These are phyloP conservation scores for Brettanomyces sp. DNA, from an alignment of 805 yeast species.

Conservation along the genomic window DNA sequence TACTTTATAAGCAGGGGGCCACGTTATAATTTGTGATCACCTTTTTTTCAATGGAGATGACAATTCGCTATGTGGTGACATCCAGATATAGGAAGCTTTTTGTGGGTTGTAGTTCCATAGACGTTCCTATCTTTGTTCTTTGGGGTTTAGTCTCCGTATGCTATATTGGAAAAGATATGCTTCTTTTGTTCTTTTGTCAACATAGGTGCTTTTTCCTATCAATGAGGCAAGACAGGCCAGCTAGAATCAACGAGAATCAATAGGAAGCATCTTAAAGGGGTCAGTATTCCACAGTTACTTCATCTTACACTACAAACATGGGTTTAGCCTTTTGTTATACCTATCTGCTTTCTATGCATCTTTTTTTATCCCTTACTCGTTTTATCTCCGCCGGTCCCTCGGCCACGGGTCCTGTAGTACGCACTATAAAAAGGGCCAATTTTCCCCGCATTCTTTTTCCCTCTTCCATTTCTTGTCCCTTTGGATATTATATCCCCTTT, in stretches of 20 bases:
- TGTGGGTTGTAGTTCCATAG: neutral
- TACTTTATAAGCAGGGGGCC: conserved; percentile 5
- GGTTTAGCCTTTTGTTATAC: too few relatives aligned
- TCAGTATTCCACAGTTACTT: too few relatives aligned
- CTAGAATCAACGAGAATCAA: too few relatives aligned
- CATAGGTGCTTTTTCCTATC: too few relatives aligned
- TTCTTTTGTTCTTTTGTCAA: too few relatives aligned
- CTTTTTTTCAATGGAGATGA: conserved; percentile 5
- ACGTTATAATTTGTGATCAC: conserved; percentile 19
- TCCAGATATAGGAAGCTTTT: neutral
- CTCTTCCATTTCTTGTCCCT: neutral
- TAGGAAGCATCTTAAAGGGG: too few relatives aligned
- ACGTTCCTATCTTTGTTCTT: too few relatives aligned
- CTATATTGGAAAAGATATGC: too few relatives aligned
- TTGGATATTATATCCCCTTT: neutral
- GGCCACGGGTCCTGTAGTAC: neutral
- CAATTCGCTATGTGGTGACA: conserved; percentile 27
- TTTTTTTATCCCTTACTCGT: neutral
- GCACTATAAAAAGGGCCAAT: neutral
- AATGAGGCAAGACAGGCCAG: too few relatives aligned
- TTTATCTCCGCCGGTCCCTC: neutral
- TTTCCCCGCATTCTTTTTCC: neutral
- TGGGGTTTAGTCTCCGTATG: too few relatives aligned
- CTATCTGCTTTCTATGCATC: neutral
- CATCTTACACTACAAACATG: too few relatives aligned